A percentile compares a stretch with the other conserved stretches of the same genome.
These are phyloP conservation scores for Plasmodium fragile DNA, from an alignment of 169 alveolate genomes.

Conservation along the genomic window DNA sequence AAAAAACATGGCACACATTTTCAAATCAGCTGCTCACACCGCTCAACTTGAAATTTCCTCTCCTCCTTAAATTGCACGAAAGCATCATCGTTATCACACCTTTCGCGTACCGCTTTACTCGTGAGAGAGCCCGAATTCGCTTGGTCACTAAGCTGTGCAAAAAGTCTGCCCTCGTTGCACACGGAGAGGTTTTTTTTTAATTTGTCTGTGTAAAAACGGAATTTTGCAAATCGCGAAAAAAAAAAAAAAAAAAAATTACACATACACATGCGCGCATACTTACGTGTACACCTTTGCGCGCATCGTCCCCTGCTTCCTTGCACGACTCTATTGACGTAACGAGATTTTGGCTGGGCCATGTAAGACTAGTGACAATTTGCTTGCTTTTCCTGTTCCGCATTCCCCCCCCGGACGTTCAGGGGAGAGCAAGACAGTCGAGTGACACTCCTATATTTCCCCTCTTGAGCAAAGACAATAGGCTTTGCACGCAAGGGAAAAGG, in stretches of 20 bases:
- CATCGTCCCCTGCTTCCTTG: background rate
- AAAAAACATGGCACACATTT: background rate
- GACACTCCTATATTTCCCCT: background rate
- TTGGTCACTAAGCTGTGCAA: background rate
- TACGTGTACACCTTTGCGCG: background rate
- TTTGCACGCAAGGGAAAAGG: background rate
- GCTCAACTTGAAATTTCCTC: background rate
- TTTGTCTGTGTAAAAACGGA: background rate
- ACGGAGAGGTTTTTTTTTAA: background rate
- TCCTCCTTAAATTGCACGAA: background rate
- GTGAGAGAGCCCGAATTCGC: background rate
- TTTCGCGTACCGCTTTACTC: background rate
- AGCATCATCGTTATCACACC: background rate
- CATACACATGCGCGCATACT: background rate
- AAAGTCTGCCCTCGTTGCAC: background rate
- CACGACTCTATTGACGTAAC: background rate
- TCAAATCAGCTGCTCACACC: background rate
- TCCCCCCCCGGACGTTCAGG: background rate
- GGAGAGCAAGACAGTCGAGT: background rate
- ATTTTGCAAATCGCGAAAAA: conserved; percentile 7
- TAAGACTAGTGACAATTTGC: background rate
- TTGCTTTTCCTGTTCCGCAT: background rate
- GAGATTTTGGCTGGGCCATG: background rate
- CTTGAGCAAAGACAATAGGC: background rate
- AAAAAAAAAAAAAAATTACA: background rate